A percentile compares a stretch with the other conserved stretches of the same genome.
Conservation (phyloP, 257 asterid species). For the Lycium ferocissimum region DNA sequence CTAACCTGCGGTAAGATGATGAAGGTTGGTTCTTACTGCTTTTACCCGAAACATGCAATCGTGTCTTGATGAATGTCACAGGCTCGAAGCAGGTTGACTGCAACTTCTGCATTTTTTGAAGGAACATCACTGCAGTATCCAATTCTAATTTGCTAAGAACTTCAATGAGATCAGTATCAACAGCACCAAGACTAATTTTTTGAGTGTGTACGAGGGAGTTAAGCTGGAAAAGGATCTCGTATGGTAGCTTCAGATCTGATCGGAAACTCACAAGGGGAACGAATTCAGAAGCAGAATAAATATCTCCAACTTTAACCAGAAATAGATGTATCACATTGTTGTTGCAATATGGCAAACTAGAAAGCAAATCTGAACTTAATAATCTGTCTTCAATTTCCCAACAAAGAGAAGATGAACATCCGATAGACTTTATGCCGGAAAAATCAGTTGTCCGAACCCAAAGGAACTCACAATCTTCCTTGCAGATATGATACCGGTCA, state of each 20-base stretch:
- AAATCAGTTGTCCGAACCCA: slow-evolving; percentile 97
- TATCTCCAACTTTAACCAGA: slow-evolving; percentile 51
- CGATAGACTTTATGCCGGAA: slow-evolving; percentile 69
- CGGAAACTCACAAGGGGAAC: slow-evolving; percentile 67
- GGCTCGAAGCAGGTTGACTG: slow-evolving; percentile 74
- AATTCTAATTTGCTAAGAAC: slow-evolving; percentile 55
- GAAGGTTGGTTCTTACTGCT: slow-evolving; percentile 41
- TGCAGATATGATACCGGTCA: slow-evolving; percentile 77
- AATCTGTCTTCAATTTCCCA: slow-evolving; percentile 61
- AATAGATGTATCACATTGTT: slow-evolving; percentile 50
- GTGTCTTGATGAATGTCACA: slow-evolving; percentile 51
- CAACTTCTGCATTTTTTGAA: slow-evolving; percentile 76
- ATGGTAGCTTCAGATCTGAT: slow-evolving; percentile 50
- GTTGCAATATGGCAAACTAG: slow-evolving; percentile 58
- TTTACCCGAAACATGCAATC: slow-evolving; percentile 38
- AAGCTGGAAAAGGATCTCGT: slow-evolving; percentile 89
- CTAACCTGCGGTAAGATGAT: slow-evolving; percentile 45
- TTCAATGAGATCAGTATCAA: slow-evolving; percentile 56
- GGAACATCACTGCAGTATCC: slow-evolving; percentile 58
- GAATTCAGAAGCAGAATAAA: slow-evolving; percentile 49
- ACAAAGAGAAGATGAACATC: slow-evolving; percentile 75
- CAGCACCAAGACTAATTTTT: slow-evolving; percentile 72
- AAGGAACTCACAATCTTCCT: slow-evolving; percentile 68
- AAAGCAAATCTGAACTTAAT: slow-evolving; percentile 46
- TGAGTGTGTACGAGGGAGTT: slow-evolving; percentile 84